Conservation (phyloP, 2,329 filamentous ascomycete genomes). For the Apiospora marii region DNA sequence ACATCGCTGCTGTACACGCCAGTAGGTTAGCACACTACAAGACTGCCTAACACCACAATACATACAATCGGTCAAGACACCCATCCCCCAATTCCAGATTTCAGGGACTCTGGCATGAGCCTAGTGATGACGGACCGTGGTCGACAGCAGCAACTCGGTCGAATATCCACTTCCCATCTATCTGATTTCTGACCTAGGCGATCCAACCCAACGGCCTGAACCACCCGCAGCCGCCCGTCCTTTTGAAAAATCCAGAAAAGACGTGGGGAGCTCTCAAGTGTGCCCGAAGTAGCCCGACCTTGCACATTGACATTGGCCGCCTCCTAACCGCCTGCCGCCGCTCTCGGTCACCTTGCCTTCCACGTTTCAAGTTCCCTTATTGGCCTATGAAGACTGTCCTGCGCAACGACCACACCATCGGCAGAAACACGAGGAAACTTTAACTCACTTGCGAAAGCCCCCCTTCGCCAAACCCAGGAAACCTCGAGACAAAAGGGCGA, state of each 20-base stretch:
- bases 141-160: constrained; percentile 19
- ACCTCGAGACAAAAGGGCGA: background rate
- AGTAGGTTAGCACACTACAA: background rate
- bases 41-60: constrained; percentile 4
- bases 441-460: constrained; percentile 11
- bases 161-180: constrained; percentile 22
- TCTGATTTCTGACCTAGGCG: constrained; percentile 17
- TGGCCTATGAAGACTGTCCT: constrained; percentile 26
- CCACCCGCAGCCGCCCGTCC: constrained; percentile 16
- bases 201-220: constrained; percentile 17
- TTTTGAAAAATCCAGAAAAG: constrained; percentile 19
- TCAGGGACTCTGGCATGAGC: constrained; percentile 20
- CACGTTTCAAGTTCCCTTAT: constrained; percentile 31
- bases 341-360: constrained; percentile 28
- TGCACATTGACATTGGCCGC: constrained; percentile 27
- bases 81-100: constrained; percentile 20
- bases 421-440: constrained; percentile 24
- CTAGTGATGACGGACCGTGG: constrained; percentile 20
- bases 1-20: constrained; percentile 18
- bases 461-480: constrained; percentile 5
- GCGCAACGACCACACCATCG: constrained; percentile 19
- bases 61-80: constrained; percentile 22
- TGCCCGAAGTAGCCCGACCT: constrained; percentile 24
- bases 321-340: constrained; percentile 31
- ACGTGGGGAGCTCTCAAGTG: constrained; percentile 13